Base-by-base conservation (phyloP, 371 early-diverging fungal genomes). In the Coemansia linderi region DNA sequence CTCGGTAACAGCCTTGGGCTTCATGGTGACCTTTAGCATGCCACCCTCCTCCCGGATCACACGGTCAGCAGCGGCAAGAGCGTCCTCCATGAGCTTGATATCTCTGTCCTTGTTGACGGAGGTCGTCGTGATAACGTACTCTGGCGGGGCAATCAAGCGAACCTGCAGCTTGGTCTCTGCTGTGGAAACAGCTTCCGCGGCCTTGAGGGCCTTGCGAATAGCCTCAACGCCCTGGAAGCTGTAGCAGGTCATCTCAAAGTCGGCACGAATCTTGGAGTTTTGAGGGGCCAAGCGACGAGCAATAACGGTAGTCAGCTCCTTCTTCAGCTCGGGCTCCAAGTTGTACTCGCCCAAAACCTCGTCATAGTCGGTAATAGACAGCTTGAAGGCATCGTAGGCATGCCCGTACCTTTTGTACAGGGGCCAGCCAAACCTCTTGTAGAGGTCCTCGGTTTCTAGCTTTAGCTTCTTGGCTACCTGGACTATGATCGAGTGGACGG, bases 161-260 rank as follows among this genome's bases (percentile, higher is more conserved):
- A 92, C 87, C 85, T 92, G 92, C 83, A 98, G 91, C 39, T 90
- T 88, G 4, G 92, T 92, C 19, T 90, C 89, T 38, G 90, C 90
- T 12, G 92, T 91, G 29, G 95, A 93, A 65, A 88, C 85, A 15
- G 85, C 90, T 84, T 97, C 94, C 65, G 96, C 98, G 48, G 95
- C 94, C 75, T 81, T 84, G 69, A 99, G 86, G 2, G 98, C 97
- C 38, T 87, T 86, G 81, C 96, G 96, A 79, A 99, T 95, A 46
- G 97, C 97, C 78, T 95, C 94, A 24, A 99, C 93, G 70, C 99
- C 99, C 81, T 97, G 95, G 76, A 93, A 93, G 73, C 92, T 93
- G 69, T 92, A 94, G 86, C 99, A 99, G 73, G 93, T 92, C 57
- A 97, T 91, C 81, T 99, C 99, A 63, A 99, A 88, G 87, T 99